Evolutionary conservation across 2,329 filamentous ascomycete species (phyloP), one percentile per base, ranked within the genome.

Genomic region (Fusarium palustre): DNA sequence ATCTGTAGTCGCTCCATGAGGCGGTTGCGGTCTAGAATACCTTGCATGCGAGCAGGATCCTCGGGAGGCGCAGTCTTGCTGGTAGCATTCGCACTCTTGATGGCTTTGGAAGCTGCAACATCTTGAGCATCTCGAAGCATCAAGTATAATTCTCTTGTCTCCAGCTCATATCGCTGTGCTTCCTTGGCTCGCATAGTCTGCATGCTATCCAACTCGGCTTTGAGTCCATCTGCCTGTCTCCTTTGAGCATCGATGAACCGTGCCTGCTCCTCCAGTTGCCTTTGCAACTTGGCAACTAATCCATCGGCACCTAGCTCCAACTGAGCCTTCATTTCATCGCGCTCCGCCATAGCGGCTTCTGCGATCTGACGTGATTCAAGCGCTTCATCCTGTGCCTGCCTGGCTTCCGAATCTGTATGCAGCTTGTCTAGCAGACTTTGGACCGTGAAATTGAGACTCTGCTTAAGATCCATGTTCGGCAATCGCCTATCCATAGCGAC

Each of bases 91-190:
- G 33, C 62, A 67, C 83, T 82, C 78, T 89, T 90, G 57, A 81
- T 81, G 55, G 93, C 92, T 74, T 93, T 92, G 5, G 95, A 94
- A 25, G 94, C 94, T 46, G 95, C 95, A 70, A 97, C 93, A 76
- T 99, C 95, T 80, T 98, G 95, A 38, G 96, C 95, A 80, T 99
- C 96, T 65, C 95, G 90, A 69, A 99, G 90, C 96, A 99, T 99
- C 59, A 99, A 91, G 79, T 98, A 99, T 24, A 99, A 83, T 80
- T 99, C 96, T 82, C 96, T 88, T 3, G 95, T 98, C 81, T 99
- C 96, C 31, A 99, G 84, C 81, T 99, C 96, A 76, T 97, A 97
- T 54, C 96, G 88, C 80, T 98, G 96, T 36, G 97, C 87, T 78
- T 98, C 95, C 79, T 97, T 94, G 20, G 92, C 92, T 64, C 95